Evolutionary conservation across 202 grass and related monocot species (phyloP).

Genomic region (Hordeum pubiflorum): DNA sequence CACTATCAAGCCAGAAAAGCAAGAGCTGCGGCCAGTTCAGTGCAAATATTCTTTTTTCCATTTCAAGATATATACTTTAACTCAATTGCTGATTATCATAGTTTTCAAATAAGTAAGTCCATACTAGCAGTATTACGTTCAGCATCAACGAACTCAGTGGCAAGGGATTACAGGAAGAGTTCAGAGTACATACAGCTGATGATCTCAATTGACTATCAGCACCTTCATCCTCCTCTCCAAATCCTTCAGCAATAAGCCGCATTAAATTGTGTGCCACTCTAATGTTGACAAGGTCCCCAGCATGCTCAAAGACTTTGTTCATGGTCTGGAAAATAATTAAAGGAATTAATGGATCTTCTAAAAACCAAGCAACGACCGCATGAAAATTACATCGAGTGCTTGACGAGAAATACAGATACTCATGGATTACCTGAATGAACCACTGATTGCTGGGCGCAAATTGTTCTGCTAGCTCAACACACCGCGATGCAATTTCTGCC

Average conservation of each 20-base stretch:
- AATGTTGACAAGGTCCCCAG: slow-evolving; percentile 93
- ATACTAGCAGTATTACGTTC: slow-evolving; percentile 1
- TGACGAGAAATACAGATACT: background rate
- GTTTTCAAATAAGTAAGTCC: background rate
- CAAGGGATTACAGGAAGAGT: background rate
- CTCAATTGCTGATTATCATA: background rate
- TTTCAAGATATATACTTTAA: background rate
- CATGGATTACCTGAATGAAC: slow-evolving; percentile 74
- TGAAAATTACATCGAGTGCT: background rate
- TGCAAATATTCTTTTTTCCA: background rate
- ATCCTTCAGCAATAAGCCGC: slow-evolving; percentile 96
- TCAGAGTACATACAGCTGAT: slow-evolving; percentile 79
- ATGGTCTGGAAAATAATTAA: slow-evolving; percentile 60
- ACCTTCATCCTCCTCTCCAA: slow-evolving; percentile 95
- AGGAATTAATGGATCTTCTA: slow-evolving; percentile 10
- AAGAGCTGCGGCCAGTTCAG: background rate
- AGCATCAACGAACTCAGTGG: background rate
- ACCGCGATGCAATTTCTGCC: slow-evolving; percentile 94
- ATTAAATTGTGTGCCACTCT: slow-evolving; percentile 98
- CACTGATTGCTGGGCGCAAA: slow-evolving; percentile 98
- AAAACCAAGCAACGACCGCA: background rate
- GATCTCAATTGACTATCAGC: slow-evolving; percentile 95
- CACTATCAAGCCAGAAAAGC: background rate
- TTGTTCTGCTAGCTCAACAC: slow-evolving; percentile 98
- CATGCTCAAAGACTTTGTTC: slow-evolving; percentile 99